A percentile compares a stretch with the other conserved stretches of the same genome.
phyloP scores from a whole-genome alignment of 2,329 filamentous ascomycete species.

The Aspergillus viridinutans region DNA sequence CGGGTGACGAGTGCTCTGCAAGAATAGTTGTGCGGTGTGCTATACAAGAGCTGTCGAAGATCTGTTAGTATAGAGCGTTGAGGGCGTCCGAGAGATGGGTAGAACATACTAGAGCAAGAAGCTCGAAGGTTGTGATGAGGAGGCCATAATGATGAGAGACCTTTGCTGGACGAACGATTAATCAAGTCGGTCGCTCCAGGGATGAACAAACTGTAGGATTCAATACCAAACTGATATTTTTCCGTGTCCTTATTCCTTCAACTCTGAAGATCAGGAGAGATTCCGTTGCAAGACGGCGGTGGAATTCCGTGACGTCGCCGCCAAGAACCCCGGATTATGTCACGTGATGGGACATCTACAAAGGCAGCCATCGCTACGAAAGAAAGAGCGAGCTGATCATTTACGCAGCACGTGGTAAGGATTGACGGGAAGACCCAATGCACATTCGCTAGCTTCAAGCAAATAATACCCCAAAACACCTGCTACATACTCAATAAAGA shows the following conservation, averaged over 20 bases:
- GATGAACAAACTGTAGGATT: background rate
- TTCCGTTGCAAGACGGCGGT: background rate
- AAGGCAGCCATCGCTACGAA: background rate
- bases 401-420: background rate
- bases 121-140: conserved; percentile 62
- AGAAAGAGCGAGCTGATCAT: background rate
- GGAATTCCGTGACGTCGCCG: conserved; percentile 20
- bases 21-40: conserved; percentile 91
- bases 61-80: conserved; percentile 5
- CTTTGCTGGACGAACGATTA: background rate
- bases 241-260: background rate
- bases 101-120: conserved; percentile 67
- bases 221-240: background rate
- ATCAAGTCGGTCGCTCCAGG: background rate
- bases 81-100: background rate
- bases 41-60: conserved; percentile 71
- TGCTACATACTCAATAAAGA: background rate
- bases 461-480: background rate
- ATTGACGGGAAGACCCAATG: background rate
- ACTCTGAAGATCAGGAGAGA: background rate
- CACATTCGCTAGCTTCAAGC: background rate
- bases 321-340: conserved; percentile 13
- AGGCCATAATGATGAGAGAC: conserved; percentile 55
- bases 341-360: conserved; percentile 9
- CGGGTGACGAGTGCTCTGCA: conserved; percentile 83